phyloP scores from a whole-genome alignment of 2,329 filamentous ascomycete species.

The Cladophialophora psammophila region DNA sequence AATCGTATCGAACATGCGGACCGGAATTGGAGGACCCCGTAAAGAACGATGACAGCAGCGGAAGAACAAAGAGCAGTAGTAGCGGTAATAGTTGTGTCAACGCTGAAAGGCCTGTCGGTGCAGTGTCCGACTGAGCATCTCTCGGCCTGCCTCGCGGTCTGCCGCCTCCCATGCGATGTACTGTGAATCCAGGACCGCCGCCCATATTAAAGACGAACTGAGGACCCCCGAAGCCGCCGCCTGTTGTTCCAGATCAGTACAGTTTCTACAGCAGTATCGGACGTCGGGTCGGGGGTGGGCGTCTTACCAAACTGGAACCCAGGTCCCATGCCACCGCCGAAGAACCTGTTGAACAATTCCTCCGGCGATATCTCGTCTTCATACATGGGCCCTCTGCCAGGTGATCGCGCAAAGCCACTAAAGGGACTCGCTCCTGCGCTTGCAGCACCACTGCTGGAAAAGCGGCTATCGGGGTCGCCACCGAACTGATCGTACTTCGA shows the following conservation, averaged over 20 bases:
- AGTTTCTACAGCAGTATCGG: neutral
- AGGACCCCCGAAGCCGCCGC: constrained; percentile 75
- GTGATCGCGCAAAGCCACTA: constrained; percentile 54
- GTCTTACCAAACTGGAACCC: constrained; percentile 71
- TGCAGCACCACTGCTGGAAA: constrained; percentile 62
- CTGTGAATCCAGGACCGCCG: constrained; percentile 86
- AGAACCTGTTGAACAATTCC: constrained; percentile 97
- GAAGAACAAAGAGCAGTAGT: constrained; percentile 85
- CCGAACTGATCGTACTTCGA: constrained; percentile 87
- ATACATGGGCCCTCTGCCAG: constrained; percentile 68
- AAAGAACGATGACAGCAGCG: constrained; percentile 82
- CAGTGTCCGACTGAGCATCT: constrained; percentile 63
- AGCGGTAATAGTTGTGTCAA: constrained; percentile 82
- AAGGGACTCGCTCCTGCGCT: constrained; percentile 54
- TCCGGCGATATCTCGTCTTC: constrained; percentile 95
- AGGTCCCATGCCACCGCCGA: constrained; percentile 72
- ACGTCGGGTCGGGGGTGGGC: constrained; percentile 13
- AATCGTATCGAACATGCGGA: constrained; percentile 79
- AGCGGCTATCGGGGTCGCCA: constrained; percentile 89
- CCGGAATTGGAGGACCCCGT: constrained; percentile 62
- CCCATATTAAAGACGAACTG: constrained; percentile 96
- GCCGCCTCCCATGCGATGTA: constrained; percentile 92
- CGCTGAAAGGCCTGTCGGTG: constrained; percentile 61
- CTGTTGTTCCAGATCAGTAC: constrained; percentile 48
- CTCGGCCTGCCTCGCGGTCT: constrained; percentile 78